Conservation (phyloP, 129 eudicot genomes). For the Arctium minus region DNA sequence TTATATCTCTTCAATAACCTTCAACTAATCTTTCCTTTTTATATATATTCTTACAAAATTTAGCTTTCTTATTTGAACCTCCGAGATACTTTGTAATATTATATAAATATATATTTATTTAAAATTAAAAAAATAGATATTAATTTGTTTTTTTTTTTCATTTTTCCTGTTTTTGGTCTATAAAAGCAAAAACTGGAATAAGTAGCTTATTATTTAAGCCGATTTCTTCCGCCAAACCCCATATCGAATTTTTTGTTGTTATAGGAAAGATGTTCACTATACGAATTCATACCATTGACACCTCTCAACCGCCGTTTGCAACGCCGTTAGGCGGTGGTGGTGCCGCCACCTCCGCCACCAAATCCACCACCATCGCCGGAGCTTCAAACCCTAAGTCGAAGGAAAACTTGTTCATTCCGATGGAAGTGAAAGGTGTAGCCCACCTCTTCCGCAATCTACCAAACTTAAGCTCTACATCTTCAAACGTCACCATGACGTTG, state of each 20-base stretch:
- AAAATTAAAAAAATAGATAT: neutral
- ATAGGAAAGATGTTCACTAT: conserved; percentile 50
- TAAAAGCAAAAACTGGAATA: neutral
- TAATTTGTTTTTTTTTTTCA: neutral
- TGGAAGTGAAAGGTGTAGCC: conserved; percentile 56
- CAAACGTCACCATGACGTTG: conserved; percentile 27
- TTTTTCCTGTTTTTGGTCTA: neutral
- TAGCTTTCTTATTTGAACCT: too few species aligned
- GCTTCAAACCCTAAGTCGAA: conserved; percentile 40
- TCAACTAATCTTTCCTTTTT: too few species aligned
- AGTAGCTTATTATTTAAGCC: neutral
- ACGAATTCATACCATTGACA: conserved; percentile 61
- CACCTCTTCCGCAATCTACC: conserved; percentile 82
- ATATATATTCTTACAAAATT: too few species aligned
- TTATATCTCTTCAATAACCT: too few species aligned
- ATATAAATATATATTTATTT: neutral
- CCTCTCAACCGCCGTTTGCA: conserved; percentile 47
- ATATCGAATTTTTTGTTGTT: neutral
- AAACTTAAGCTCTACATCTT: conserved; percentile 26
- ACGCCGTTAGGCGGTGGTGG: conserved; percentile 22
- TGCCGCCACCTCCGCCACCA: conserved; percentile 29
- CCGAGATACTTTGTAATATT: too few species aligned
- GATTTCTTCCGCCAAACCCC: conserved; percentile 15
- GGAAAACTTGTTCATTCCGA: conserved; percentile 16
- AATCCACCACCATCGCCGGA: conserved; percentile 25